Conservation (phyloP, 2,329 filamentous ascomycete genomes). For the Cladophialophora carrionii region DNA sequence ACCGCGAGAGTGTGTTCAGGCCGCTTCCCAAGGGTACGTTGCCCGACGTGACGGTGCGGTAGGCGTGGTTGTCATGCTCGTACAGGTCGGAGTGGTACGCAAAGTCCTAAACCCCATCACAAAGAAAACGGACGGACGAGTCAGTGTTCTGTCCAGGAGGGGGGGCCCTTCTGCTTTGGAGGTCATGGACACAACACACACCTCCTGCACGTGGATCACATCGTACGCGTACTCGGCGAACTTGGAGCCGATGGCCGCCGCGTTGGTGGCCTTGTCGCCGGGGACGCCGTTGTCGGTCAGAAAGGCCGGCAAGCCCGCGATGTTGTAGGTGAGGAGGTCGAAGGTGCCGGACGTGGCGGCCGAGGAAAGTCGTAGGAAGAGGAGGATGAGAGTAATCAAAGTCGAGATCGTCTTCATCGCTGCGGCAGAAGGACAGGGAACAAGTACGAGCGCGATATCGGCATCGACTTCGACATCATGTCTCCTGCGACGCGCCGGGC, state of each 20-base stretch:
- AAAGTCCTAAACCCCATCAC: conserved; percentile 61
- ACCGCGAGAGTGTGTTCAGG: conserved; percentile 66
- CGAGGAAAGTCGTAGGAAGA: neutral
- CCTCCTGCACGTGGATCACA: conserved; percentile 68
- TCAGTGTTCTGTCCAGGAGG: too few species aligned
- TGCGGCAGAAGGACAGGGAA: neutral
- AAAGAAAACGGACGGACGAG: too few species aligned
- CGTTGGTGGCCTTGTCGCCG: conserved; percentile 64
- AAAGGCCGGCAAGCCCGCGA: conserved; percentile 62
- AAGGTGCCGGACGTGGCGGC: conserved; percentile 42
- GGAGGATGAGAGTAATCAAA: neutral
- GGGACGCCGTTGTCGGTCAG: conserved; percentile 64
- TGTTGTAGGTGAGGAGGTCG: conserved; percentile 61
- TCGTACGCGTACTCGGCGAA: conserved; percentile 63
- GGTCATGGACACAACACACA: conserved; percentile 39
- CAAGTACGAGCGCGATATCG: neutral
- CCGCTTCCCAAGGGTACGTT: conserved; percentile 66
- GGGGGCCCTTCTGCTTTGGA: neutral
- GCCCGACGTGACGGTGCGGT: conserved; percentile 67
- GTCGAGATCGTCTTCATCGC: neutral
- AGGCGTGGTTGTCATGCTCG: conserved; percentile 61
- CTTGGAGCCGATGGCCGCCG: conserved; percentile 59
- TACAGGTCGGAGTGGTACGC: conserved; percentile 69
- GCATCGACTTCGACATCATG: too few species aligned
- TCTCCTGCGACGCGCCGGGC: too few species aligned